Conservation (phyloP, 495 filamentous ascomycete genomes). For the Aspergillus homomorphus region DNA sequence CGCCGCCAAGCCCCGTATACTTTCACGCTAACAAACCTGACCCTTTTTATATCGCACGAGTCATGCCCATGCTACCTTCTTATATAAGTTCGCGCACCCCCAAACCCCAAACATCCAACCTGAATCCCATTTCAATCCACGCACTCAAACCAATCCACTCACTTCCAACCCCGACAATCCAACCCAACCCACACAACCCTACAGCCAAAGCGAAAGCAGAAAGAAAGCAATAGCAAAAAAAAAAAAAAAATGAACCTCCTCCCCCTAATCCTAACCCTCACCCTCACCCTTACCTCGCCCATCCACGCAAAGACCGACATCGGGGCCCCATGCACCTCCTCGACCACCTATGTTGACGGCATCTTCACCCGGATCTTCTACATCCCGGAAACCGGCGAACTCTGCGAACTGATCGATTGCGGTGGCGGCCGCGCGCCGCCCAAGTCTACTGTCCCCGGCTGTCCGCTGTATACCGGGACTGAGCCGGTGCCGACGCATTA, state of each 20-base stretch:
- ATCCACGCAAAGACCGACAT: constrained; percentile 30
- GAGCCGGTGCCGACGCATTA: constrained; percentile 50
- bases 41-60: too few relatives aligned
- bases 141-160: too few relatives aligned
- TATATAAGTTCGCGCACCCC: too few relatives aligned
- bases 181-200: too few relatives aligned
- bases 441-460: constrained; percentile 59
- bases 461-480: constrained; percentile 55
- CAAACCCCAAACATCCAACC: too few relatives aligned
- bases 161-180: too few relatives aligned
- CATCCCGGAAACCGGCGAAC: constrained; percentile 54
- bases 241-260: constrained; percentile 28
- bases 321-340: constrained; percentile 27
- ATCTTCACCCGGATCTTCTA: constrained; percentile 50
- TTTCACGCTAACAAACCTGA: too few relatives aligned
- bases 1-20: too few relatives aligned
- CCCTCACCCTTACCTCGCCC: constrained; percentile 17
- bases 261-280: constrained; percentile 15
- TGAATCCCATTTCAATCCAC: too few relatives aligned
- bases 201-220: too few relatives aligned
- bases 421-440: constrained; percentile 62
- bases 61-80: too few relatives aligned
- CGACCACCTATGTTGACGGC: constrained; percentile 27
- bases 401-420: constrained; percentile 61
- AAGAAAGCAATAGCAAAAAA: too few relatives aligned